phyloP scores from a whole-genome alignment of 2,329 filamentous ascomycete species.

The Colletotrichum sp. region DNA sequence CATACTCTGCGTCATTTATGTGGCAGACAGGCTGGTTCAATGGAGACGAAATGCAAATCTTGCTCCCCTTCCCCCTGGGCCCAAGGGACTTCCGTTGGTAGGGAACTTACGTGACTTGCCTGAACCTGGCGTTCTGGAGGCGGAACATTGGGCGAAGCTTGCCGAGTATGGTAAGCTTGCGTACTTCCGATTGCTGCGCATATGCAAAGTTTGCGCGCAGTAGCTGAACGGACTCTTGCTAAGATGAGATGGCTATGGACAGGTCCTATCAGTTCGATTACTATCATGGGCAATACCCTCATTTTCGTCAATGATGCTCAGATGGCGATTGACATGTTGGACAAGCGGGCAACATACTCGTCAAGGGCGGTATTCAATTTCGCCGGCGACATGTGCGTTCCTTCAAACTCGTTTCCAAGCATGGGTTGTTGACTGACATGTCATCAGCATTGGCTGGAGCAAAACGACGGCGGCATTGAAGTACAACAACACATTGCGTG shows the following conservation, averaged over 20 bases:
- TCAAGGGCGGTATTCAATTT: slow-evolving; percentile 36
- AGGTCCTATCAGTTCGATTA: slow-evolving; percentile 35
- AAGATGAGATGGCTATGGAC: not conserved
- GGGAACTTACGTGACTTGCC: slow-evolving; percentile 54
- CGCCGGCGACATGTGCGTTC: slow-evolving; percentile 38
- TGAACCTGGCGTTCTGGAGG: slow-evolving; percentile 30
- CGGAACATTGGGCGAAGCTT: slow-evolving; percentile 36
- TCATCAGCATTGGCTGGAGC: not conserved
- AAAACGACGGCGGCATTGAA: not conserved
- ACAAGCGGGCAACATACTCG: slow-evolving; percentile 37
- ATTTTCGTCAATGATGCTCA: slow-evolving; percentile 43
- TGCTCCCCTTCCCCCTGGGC: slow-evolving; percentile 27
- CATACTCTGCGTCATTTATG: not conserved
- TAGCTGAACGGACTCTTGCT: not conserved
- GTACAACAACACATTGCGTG: not conserved
- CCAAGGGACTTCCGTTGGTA: slow-evolving; percentile 42
- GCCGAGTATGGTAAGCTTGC: slow-evolving; percentile 32
- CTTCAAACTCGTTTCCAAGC: slow-evolving; percentile 4
- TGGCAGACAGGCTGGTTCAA: not conserved
- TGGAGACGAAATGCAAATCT: not conserved
- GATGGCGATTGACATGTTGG: slow-evolving; percentile 41
- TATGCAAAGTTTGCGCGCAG: not conserved
- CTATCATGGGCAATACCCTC: slow-evolving; percentile 42
- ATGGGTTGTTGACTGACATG: not conserved
- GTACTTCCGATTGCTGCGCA: not conserved